Base-by-base conservation (phyloP, 805 yeast species). In the Lipomyces orientalis region DNA sequence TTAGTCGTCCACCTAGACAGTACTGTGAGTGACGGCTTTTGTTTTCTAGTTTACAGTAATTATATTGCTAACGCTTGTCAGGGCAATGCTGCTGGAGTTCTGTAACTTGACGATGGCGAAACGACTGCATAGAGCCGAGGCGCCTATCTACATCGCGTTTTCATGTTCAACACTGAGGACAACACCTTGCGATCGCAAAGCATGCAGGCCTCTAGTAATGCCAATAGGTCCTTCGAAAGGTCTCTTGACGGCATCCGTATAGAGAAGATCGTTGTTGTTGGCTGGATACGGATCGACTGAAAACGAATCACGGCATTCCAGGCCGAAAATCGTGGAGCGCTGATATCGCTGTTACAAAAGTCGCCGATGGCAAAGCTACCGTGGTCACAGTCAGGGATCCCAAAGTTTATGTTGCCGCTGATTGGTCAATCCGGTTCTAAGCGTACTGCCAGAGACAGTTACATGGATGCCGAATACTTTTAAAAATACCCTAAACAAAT, bases 41-140 rank as follows among this genome's bases (percentile, higher is more conserved):
- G n/a, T 12, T 43, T 10, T 43, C 49, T 14, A 12, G n/a, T 43
- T 19, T 43, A 43, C n/a, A n/a, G n/a, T n/a, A 16, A 12, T 43
- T 0, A 16, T 9, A 39, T 16, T 14, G 22, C 55, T 52, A 25
- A 52, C 5, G 33, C 10, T 29, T 12, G 9, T n/a, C 14, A 52
- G 55, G 88, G 87, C 0, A 70, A 73, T 6, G 92, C 93, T 0
- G 77, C 77, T 0, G 90, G 90, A 1, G 77, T 79, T 19, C 76
- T 93, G 39, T 93, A 93, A 76, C 78, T 90, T 51, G 98, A 93
- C 76, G 98, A 93, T 77, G 97, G 97, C 16, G 90, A 88, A 72
- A 82, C 93, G 0, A 90, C 84, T 72, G 84, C 81, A 57, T 87
- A 87, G 75, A 68, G 76, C 39, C 71, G 79, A 1, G 90, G 89